Percentiles rank a stretch among this genome's conserved stretches.
phyloP scores from a whole-genome alignment of 2,329 filamentous ascomycete species.

The Colletotrichum sp. region DNA sequence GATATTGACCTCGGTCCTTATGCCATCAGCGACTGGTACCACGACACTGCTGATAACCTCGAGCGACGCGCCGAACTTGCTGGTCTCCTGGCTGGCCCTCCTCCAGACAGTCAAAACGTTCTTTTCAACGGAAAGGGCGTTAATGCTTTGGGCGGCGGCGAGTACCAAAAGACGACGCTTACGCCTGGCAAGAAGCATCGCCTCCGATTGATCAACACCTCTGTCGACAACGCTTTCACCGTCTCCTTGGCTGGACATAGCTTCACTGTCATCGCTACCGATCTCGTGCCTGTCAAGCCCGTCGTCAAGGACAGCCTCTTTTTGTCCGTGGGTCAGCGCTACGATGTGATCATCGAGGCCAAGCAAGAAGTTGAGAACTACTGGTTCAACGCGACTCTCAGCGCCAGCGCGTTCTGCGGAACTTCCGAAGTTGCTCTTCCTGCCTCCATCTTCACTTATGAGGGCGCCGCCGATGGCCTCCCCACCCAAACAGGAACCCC shows the following conservation, averaged over 20 bases:
- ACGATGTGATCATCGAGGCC: slow-evolving; percentile 45
- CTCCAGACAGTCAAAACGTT: slow-evolving; percentile 38
- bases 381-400: slow-evolving; percentile 45
- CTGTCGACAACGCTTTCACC: slow-evolving; percentile 52
- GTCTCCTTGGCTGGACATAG: slow-evolving; percentile 57
- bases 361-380: slow-evolving; percentile 38
- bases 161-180: slow-evolving; percentile 35
- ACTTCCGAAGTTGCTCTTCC: slow-evolving; percentile 31
- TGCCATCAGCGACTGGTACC: slow-evolving; percentile 59
- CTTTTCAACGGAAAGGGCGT: slow-evolving; percentile 48
- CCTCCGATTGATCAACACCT: slow-evolving; percentile 56
- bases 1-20: slow-evolving; percentile 66
- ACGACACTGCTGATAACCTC: slow-evolving; percentile 35
- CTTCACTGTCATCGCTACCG: slow-evolving; percentile 57
- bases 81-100: slow-evolving; percentile 20
- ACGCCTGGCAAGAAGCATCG: slow-evolving; percentile 51
- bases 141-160: slow-evolving; percentile 32
- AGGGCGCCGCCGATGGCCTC: slow-evolving; percentile 32
- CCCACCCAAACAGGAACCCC: slow-evolving; percentile 32
- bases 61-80: slow-evolving; percentile 17
- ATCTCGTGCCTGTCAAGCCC: slow-evolving; percentile 58
- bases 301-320: slow-evolving; percentile 52
- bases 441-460: slow-evolving; percentile 42
- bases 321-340: slow-evolving; percentile 52
- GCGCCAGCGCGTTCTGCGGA: slow-evolving; percentile 31